phyloP scores from a whole-genome alignment of 1,139 yeast species.

The Zygosaccharomyces pseudobailii region DNA sequence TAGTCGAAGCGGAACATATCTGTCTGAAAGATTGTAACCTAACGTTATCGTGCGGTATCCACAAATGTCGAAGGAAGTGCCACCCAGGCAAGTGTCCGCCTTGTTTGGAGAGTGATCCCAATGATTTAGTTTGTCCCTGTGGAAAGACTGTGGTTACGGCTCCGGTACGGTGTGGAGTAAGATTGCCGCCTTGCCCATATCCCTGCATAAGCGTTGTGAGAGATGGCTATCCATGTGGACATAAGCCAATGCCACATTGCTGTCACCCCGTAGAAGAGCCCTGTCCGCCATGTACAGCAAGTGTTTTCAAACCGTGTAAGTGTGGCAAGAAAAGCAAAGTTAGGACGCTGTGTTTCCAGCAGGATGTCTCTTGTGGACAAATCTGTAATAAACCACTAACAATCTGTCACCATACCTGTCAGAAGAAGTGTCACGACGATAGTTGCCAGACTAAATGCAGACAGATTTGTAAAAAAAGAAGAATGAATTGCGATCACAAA shows the following conservation, averaged over 20 bases:
- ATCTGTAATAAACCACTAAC: constrained; percentile 52
- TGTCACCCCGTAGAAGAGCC: constrained; percentile 62
- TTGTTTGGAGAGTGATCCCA: constrained; percentile 77
- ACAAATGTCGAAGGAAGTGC: constrained; percentile 68
- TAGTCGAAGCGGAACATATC: constrained; percentile 71
- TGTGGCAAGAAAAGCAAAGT: constrained; percentile 59
- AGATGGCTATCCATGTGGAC: constrained; percentile 61
- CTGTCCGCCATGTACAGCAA: constrained; percentile 76
- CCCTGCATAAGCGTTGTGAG: constrained; percentile 53
- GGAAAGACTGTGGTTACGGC: constrained; percentile 77
- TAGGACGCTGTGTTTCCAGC: constrained; percentile 67
- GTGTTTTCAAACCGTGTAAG: constrained; percentile 60
- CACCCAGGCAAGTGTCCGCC: constrained; percentile 83
- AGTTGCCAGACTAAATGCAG: constrained; percentile 45
- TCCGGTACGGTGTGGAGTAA: constrained; percentile 86
- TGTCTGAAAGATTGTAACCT: constrained; percentile 71
- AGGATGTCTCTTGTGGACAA: constrained; percentile 66
- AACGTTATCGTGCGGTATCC: constrained; percentile 65
- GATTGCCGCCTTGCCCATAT: constrained; percentile 58
- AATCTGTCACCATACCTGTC: constrained; percentile 68
- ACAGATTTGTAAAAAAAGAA: constrained; percentile 48
- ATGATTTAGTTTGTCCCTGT: constrained; percentile 79
- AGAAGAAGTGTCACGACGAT: constrained; percentile 45
- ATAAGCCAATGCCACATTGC: constrained; percentile 61
- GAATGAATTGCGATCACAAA: constrained; percentile 54